phyloP scores from a whole-genome alignment of 768 basidiomycete genomes.

The Leccinum rimulosum region DNA sequence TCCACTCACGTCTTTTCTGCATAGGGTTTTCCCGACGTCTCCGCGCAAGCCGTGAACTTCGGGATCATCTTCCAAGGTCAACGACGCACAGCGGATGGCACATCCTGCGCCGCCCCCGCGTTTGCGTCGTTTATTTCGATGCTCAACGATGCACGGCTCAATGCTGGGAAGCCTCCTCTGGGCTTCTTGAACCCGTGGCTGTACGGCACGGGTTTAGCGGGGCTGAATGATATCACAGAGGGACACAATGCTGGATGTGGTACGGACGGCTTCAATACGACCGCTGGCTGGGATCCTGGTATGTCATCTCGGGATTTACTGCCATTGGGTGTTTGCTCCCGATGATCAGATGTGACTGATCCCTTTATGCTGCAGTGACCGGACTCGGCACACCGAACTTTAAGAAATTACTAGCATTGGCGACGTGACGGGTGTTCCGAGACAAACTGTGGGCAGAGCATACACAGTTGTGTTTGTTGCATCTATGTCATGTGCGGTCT shows the following conservation, averaged over 20 bases:
- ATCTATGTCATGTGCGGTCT: neutral
- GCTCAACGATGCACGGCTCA: conserved; percentile 60
- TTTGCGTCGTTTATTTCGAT: conserved; percentile 40
- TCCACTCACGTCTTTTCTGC: neutral
- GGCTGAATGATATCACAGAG: conserved; percentile 56
- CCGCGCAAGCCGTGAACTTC: conserved; percentile 55
- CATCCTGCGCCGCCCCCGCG: conserved; percentile 47
- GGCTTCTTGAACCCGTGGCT: conserved; percentile 61
- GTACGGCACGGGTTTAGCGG: conserved; percentile 36
- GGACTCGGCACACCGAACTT: conserved; percentile 60
- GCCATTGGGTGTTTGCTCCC: too few species aligned
- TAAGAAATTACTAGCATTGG: conserved; percentile 41
- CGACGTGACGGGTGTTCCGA: conserved; percentile 18
- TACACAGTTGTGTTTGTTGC: neutral
- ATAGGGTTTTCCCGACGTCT: conserved; percentile 61
- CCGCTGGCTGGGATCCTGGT: conserved; percentile 63
- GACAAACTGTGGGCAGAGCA: too few species aligned
- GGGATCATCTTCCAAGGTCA: conserved; percentile 44
- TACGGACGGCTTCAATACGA: conserved; percentile 19
- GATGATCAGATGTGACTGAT: conserved; percentile 3
- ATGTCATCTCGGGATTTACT: conserved; percentile 14
- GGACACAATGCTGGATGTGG: conserved; percentile 63
- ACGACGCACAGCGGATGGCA: conserved; percentile 48
- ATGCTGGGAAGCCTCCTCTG: conserved; percentile 39
- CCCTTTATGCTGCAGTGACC: conserved; percentile 39